phyloP scores from a whole-genome alignment of 768 basidiomycete genomes.

The Suillus paluster region DNA sequence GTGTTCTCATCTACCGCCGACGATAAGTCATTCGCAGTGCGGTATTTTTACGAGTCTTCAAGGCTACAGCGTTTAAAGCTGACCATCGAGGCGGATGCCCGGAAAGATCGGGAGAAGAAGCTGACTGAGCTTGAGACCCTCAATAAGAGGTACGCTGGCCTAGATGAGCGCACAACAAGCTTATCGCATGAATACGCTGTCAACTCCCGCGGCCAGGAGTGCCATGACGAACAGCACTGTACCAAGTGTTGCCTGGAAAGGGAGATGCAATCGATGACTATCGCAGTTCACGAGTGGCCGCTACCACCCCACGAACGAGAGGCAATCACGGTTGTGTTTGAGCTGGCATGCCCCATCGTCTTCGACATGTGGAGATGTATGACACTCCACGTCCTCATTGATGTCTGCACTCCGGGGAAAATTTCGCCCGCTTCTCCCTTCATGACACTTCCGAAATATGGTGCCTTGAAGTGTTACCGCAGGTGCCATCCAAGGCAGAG shows the following conservation, averaged over 20 bases:
- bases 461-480: slow-evolving; percentile 15
- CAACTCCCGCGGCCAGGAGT: background rate
- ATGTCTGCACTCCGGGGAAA: slow-evolving; percentile 33
- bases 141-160: slow-evolving; percentile 18
- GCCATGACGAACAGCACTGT: slow-evolving; percentile 19
- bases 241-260: slow-evolving; percentile 33
- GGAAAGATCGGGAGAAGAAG: slow-evolving; percentile 24
- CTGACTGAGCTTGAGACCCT: background rate
- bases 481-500: slow-evolving; percentile 21
- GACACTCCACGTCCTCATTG: slow-evolving; percentile 43
- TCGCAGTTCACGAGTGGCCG: slow-evolving; percentile 51
- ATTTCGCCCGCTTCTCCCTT: slow-evolving; percentile 10
- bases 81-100: slow-evolving; percentile 36
- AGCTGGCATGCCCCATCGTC: slow-evolving; percentile 42
- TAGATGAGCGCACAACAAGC: background rate
- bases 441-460: slow-evolving; percentile 20
- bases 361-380: slow-evolving; percentile 49
- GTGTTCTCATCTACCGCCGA: slow-evolving; percentile 35
- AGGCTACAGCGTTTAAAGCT: slow-evolving; percentile 29
- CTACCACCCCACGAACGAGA: slow-evolving; percentile 33
- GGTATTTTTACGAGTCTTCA: slow-evolving; percentile 36
- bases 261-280: slow-evolving; percentile 26
- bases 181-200: background rate
- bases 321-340: slow-evolving; percentile 44
- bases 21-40: slow-evolving; percentile 34